These are phyloP conservation scores for Adansonia madagascariensis DNA, from an alignment of 441 rosid genomes.

Conservation along the genomic window DNA sequence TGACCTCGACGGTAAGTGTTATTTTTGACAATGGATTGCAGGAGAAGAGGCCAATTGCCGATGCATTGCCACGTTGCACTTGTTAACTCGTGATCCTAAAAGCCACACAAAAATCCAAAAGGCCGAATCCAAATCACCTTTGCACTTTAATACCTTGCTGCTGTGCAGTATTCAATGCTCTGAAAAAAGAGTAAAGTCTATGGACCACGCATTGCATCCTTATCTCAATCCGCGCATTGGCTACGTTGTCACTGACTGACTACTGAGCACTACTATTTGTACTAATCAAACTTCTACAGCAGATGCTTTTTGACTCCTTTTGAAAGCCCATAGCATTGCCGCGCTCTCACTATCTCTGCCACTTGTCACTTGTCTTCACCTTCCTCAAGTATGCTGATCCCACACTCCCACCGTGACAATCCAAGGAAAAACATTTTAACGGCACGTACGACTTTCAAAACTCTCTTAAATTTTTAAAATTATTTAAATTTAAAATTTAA, in stretches of 20 bases:
- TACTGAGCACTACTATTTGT: too few relatives aligned
- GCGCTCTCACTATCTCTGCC: not conserved
- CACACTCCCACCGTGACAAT: not conserved
- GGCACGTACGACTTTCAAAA: not conserved
- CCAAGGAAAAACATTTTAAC: not conserved
- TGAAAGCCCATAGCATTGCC: not conserved
- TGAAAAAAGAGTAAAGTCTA: not conserved
- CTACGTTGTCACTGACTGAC: not conserved
- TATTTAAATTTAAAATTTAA: too few relatives aligned
- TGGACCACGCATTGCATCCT: not conserved
- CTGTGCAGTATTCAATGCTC: not conserved
- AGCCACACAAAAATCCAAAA: not conserved
- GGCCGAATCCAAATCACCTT: not conserved
- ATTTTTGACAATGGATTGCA: not conserved
- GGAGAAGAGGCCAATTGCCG: not conserved
- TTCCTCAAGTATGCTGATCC: not conserved
- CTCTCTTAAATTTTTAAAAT: too few relatives aligned
- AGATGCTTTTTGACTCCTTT: not conserved
- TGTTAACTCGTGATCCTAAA: not conserved
- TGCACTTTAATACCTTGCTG: not conserved
- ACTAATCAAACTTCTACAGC: too few relatives aligned
- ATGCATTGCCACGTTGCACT: not conserved
- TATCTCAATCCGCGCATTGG: slow-evolving; percentile 8
- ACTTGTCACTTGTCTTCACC: not conserved
- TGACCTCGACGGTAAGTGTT: not conserved